phyloP scores from a whole-genome alignment of 371 early-diverging fungal genomes.

The Neoconidiobolus thromboides region DNA sequence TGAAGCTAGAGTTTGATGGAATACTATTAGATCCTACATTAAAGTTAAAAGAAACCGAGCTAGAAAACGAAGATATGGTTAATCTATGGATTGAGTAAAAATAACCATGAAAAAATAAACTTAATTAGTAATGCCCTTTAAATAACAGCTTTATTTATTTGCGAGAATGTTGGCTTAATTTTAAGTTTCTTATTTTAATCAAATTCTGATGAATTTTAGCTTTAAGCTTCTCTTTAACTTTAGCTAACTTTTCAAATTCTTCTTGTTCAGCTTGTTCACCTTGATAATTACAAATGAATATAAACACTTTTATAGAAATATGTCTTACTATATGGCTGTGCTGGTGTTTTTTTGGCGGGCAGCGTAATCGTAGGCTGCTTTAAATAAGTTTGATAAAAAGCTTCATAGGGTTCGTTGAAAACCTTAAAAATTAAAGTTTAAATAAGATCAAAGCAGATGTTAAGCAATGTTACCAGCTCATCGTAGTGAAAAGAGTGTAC shows the following conservation, averaged over 20 bases:
- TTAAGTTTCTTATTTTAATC: no score
- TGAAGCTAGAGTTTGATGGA: no score
- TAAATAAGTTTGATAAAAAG: constrained; percentile 43
- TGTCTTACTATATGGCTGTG: constrained; percentile 19
- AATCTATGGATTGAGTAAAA: no score
- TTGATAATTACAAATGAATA: not conserved
- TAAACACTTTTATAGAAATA: not conserved
- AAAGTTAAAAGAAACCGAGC: no score
- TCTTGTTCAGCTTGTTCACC: constrained; percentile 16
- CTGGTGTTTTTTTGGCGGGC: constrained; percentile 22
- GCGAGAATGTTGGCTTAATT: no score
- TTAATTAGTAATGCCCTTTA: no score
- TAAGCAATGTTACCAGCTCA: constrained; percentile 33
- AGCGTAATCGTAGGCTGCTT: constrained; percentile 25
- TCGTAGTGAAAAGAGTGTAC: constrained; percentile 59
- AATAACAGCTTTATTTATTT: no score
- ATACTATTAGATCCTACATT: no score
- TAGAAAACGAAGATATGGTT: no score
- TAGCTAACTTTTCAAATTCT: constrained; percentile 14
- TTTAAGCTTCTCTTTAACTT: constrained; percentile 6
- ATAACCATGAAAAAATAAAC: no score
- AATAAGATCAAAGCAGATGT: not conserved
- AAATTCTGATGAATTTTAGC: not conserved
- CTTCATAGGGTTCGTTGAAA: constrained; percentile 74
- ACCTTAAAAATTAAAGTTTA: constrained; percentile 21